A percentile compares a stretch with the other conserved stretches of the same genome.
Evolutionary conservation across 2,329 filamentous ascomycete genomes (phyloP).

Genomic region (Colletotrichum coccodes): DNA sequence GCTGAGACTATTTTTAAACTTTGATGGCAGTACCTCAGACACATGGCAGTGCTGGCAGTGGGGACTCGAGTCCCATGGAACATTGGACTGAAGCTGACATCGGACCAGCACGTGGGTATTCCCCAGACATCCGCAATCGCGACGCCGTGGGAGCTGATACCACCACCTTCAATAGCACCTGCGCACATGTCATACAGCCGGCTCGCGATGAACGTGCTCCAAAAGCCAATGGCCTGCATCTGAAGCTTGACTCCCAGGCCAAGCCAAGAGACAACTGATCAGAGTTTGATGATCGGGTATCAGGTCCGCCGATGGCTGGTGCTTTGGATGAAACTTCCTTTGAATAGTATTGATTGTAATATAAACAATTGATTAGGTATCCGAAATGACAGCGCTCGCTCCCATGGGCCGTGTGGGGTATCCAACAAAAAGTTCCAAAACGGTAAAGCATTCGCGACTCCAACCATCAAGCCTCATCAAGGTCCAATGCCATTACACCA

Average conservation of each 20-base stretch:
- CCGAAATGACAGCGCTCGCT: neutral
- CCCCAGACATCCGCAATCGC: neutral
- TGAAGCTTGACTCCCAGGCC: conserved; percentile 13
- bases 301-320: neutral
- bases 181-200: neutral
- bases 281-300: neutral
- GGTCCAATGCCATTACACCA: neutral
- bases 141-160: neutral
- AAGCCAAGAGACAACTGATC: conserved; percentile 15
- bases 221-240: neutral
- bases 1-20: conserved; percentile 21
- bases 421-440: neutral
- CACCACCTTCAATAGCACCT: neutral
- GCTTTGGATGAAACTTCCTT: neutral
- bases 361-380: neutral
- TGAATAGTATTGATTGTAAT: neutral
- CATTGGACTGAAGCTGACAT: conserved; percentile 2
- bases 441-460: neutral
- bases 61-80: neutral
- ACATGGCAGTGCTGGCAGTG: conserved; percentile 18
- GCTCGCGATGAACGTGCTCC: conserved; percentile 5
- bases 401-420: neutral
- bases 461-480: neutral
- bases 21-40: neutral
- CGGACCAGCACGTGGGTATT: neutral